Base-by-base conservation (phyloP, 1,139 yeast genomes). In the Pichia sp. region DNA sequence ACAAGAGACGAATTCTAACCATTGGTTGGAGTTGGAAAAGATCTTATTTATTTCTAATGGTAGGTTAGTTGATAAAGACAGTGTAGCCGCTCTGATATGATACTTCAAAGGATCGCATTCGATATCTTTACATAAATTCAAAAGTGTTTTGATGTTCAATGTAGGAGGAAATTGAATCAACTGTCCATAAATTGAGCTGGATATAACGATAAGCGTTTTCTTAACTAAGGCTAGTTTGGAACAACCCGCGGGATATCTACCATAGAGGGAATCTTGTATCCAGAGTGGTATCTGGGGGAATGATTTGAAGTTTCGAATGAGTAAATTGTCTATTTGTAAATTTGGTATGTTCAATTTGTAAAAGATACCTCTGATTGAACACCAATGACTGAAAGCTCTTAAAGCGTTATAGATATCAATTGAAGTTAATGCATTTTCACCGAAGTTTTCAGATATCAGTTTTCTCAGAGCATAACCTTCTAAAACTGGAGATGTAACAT, bases 361-460 rank as follows among this genome's bases (percentile, higher is more conserved):
- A 40, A 78, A 61, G 10, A 77, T 63, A 4, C 81, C 80, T 51
- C 71, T 70, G 44, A 75, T 76, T 44, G 76, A 73, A 18, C 79
- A 79, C 83, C 83, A 78, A 59, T 78, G 82, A 18, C 75, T 77
- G 54, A 77, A 77, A 40, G 79, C 75, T 53, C 77, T 73, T 38
- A 78, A 63, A 0, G 82, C 79, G 34, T 72, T 67, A 48, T 75
- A 68, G 17, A 77, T 75, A 41, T 72, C 75, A 1, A 67, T 67
- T 40, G 75, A 70, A 18, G 60, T 60, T 28, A 76, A 54, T 0
- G 76, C 72, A 2, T 67, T 73, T 7, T 61, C 64, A 1, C 79
- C 81, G 51, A 69, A 76, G 49, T 70, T 69, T 34, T 68, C 67
- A 27, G 56, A 58, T 45, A 78, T 68, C 38, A 68, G 68, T 44